A percentile compares a stretch with the other conserved stretches of the same genome.
phyloP scores from a whole-genome alignment of 805 yeast species.

The Barnettozyma sucrosica region DNA sequence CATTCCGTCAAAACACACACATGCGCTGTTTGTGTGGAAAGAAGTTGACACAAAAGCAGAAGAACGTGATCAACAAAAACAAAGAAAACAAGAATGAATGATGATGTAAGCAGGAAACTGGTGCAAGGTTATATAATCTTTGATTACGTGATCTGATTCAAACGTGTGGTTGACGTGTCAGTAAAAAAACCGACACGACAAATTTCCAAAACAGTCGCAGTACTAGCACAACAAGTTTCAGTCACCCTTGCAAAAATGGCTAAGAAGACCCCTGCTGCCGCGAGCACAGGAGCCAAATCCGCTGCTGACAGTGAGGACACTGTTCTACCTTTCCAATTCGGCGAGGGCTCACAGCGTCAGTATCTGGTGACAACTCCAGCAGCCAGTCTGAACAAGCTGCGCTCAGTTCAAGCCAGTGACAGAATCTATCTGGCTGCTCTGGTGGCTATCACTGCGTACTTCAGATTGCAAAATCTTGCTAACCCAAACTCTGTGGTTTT shows the following conservation, averaged over 20 bases:
- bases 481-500: slow-evolving; percentile 81
- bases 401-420: slow-evolving; percentile 39
- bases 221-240: neutral
- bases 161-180: slow-evolving; percentile 6
- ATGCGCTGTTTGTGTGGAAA: too few species aligned
- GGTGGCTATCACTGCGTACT: slow-evolving; percentile 43
- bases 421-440: slow-evolving; percentile 37
- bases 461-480: slow-evolving; percentile 58
- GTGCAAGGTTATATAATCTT: too few species aligned
- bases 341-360: slow-evolving; percentile 48
- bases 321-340: slow-evolving; percentile 40
- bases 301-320: slow-evolving; percentile 25
- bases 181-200: neutral
- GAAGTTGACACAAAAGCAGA: too few species aligned
- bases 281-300: neutral
- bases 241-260: slow-evolving; percentile 6
- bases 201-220: neutral
- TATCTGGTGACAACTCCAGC: slow-evolving; percentile 50
- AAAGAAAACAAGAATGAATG: too few species aligned
- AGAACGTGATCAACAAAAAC: too few species aligned
- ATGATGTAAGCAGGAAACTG: too few species aligned
- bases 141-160: neutral
- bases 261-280: slow-evolving; percentile 10
- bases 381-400: slow-evolving; percentile 31
- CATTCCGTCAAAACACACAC: too few species aligned